Evolutionary conservation across 1,139 yeast genomes (phyloP).

Genomic region (Kodamaea sp.): DNA sequence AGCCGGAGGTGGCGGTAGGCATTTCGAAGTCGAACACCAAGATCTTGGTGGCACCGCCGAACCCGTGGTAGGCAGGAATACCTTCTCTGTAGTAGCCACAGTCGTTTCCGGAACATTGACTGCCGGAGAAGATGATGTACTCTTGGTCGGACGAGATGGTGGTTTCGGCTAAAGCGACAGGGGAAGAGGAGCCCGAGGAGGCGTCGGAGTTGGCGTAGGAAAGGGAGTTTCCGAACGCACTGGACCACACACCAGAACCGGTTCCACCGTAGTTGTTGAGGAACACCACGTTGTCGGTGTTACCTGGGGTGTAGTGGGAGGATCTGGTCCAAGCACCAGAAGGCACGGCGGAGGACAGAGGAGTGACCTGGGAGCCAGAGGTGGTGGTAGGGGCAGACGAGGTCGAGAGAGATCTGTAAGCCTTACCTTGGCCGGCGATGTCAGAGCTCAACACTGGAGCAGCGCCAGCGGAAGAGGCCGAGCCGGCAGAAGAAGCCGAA

Average conservation of each 20-base stretch:
- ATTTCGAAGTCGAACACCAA: conserved; percentile 70
- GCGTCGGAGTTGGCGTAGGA: conserved; percentile 41
- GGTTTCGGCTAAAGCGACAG: conserved; percentile 54
- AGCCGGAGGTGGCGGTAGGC: conserved; percentile 50
- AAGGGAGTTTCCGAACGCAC: conserved; percentile 28
- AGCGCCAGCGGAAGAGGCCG: conserved; percentile 6
- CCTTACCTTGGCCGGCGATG: conserved; percentile 11
- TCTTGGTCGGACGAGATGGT: conserved; percentile 60
- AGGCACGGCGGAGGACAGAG: conserved; percentile 13
- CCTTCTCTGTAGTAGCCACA: conserved; percentile 77
- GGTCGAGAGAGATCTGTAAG: conserved; percentile 16
- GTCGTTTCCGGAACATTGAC: conserved; percentile 48
- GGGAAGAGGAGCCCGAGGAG: conserved; percentile 35
- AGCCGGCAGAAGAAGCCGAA: conserved; percentile 29
- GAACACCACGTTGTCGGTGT: conserved; percentile 25
- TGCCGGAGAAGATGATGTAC: conserved; percentile 59
- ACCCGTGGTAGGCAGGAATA: conserved; percentile 75
- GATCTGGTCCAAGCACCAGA: conserved; percentile 26
- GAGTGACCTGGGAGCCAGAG: conserved; percentile 7
- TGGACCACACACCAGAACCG: conserved; percentile 29
- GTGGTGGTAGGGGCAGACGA: conserved; percentile 15
- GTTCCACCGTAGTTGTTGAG: conserved; percentile 30
- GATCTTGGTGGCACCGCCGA: conserved; percentile 63
- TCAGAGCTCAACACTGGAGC: conserved; percentile 16
- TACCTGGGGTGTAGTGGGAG: conserved; percentile 29